These are phyloP conservation scores for Clohesyomyces aquaticus DNA, from an alignment of 495 filamentous ascomycete genomes.

Conservation along the genomic window DNA sequence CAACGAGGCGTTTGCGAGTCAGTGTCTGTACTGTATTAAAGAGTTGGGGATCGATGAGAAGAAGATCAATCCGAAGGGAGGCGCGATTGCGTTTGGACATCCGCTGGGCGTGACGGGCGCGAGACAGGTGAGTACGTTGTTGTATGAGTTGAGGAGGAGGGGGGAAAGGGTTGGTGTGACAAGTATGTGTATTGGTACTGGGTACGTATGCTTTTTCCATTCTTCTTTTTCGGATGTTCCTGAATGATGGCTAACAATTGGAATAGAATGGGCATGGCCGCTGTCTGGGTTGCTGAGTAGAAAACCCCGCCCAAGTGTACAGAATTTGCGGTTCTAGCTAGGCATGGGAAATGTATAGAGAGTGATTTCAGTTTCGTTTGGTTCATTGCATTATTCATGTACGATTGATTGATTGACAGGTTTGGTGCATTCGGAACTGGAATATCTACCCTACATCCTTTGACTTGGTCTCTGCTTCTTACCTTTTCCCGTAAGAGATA, in stretches of 20 bases:
- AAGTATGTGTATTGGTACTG: constrained; percentile 96
- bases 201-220: constrained; percentile 42
- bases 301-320: too few relatives aligned
- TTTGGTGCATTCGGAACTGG: too few relatives aligned
- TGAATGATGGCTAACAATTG: background rate
- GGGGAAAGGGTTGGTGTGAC: constrained; percentile 86
- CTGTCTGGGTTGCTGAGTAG: constrained; percentile 89
- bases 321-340: too few relatives aligned
- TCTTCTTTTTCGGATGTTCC: background rate
- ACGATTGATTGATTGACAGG: too few relatives aligned
- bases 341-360: too few relatives aligned
- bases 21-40: constrained; percentile 91
- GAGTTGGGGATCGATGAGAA: constrained; percentile 78
- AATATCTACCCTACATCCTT: too few relatives aligned
- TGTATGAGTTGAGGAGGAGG: constrained; percentile 83
- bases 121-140: constrained; percentile 86
- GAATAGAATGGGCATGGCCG: constrained; percentile 86
- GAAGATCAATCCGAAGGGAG: constrained; percentile 97
- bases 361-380: too few relatives aligned
- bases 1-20: constrained; percentile 97
- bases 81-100: constrained; percentile 98
- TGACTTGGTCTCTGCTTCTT: too few relatives aligned
- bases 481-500: too few relatives aligned
- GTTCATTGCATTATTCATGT: too few relatives aligned
- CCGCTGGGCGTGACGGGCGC: constrained; percentile 93